Evolutionary conservation across 2,329 filamentous ascomycete species (phyloP).

Genomic region (Aspergillus uvarum): DNA sequence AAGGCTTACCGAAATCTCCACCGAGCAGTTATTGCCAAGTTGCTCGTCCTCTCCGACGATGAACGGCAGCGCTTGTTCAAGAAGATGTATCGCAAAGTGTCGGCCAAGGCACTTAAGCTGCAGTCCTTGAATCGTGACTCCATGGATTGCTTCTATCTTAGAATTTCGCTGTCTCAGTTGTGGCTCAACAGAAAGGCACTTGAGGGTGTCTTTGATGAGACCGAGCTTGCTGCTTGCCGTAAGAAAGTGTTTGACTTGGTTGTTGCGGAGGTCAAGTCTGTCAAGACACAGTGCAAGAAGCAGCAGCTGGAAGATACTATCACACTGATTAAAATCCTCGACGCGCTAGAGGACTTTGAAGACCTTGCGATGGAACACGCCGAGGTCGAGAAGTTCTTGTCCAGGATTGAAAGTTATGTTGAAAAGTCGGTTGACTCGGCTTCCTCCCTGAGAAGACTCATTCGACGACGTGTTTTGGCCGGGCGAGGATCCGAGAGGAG

Average conservation of each 20-base stretch:
- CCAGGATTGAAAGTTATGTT: conserved; percentile 38
- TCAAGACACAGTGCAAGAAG: conserved; percentile 37
- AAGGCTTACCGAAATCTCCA: conserved; percentile 40
- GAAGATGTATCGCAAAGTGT: conserved; percentile 35
- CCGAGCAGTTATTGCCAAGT: conserved; percentile 35
- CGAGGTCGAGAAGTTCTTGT: conserved; percentile 37
- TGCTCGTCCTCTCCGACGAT: conserved; percentile 35
- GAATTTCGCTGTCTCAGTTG: conserved; percentile 36
- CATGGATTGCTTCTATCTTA: conserved; percentile 38
- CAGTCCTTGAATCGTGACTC: conserved; percentile 34
- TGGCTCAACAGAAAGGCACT: conserved; percentile 35
- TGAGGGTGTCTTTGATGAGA: conserved; percentile 27
- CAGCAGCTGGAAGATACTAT: conserved; percentile 34
- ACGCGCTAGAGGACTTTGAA: conserved; percentile 42
- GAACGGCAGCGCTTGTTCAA: conserved; percentile 36
- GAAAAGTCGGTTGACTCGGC: conserved; percentile 35
- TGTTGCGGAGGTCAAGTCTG: conserved; percentile 35
- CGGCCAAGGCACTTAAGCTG: conserved; percentile 30
- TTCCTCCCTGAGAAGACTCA: conserved; percentile 28
- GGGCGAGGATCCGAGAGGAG: conserved; percentile 29
- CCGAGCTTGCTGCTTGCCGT: conserved; percentile 34
- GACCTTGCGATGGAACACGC: conserved; percentile 35
- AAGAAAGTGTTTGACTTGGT: conserved; percentile 36
- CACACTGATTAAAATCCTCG: conserved; percentile 38
- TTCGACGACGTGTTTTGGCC: conserved; percentile 37